phyloP scores from a whole-genome alignment of 1,284 basidiomycete genomes.

The Trametes sp. region DNA sequence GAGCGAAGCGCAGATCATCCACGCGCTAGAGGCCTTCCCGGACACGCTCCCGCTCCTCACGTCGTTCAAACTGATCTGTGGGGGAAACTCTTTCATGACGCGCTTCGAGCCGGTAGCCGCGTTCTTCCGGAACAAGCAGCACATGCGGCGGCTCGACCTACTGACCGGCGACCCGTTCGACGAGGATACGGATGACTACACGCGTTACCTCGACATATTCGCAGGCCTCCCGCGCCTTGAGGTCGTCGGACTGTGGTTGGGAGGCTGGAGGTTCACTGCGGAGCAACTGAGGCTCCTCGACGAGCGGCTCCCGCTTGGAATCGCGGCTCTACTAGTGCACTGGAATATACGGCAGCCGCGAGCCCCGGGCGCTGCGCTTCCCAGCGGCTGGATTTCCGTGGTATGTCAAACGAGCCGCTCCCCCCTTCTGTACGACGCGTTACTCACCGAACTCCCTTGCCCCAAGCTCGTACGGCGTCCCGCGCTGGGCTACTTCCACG shows the following conservation, averaged over 20 bases:
- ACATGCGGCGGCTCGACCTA: conserved; percentile 20
- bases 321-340: conserved; percentile 12
- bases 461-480: conserved; percentile 10
- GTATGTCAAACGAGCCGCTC: background rate
- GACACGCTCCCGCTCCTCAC: conserved; percentile 17
- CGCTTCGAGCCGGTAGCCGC: background rate
- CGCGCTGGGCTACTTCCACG: conserved; percentile 13
- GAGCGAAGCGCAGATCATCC: background rate
- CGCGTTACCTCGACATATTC: background rate
- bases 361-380: background rate
- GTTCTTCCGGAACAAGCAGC: conserved; percentile 11
- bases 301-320: background rate
- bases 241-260: conserved; percentile 7
- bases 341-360: too few species aligned
- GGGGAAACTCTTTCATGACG: background rate
- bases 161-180: background rate
- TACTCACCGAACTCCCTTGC: background rate
- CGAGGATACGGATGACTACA: background rate
- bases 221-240: conserved; percentile 6
- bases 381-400: background rate
- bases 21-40: background rate
- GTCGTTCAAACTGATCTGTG: conserved; percentile 19
- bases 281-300: background rate
- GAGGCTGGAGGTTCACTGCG: background rate
- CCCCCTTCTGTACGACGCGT: background rate